A percentile compares a stretch with the other conserved stretches of the same genome.
These are phyloP conservation scores for Phanerochaete sordida DNA, from an alignment of 768 basidiomycete species.

Conservation along the genomic window DNA sequence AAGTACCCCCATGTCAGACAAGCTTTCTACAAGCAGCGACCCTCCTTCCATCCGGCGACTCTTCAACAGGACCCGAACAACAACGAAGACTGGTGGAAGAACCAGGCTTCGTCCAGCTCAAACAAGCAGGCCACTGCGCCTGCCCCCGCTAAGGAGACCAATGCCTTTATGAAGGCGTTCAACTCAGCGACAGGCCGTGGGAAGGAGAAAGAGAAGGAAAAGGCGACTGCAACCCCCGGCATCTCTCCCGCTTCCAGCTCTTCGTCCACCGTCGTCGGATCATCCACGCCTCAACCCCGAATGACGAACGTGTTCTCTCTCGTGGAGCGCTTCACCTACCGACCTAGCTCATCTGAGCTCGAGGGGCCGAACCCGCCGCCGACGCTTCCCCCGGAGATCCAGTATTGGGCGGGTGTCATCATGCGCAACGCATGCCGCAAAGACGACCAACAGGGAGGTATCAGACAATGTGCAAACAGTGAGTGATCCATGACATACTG, in stretches of 20 bases:
- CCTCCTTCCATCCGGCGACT: conserved; percentile 79
- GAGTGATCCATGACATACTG: conserved; percentile 28
- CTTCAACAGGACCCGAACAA: conserved; percentile 27
- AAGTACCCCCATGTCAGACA: conserved; percentile 98
- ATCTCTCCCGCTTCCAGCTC: conserved; percentile 12
- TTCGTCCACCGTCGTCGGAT: conserved; percentile 9
- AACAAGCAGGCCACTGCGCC: conserved; percentile 18
- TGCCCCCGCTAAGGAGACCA: conserved; percentile 29
- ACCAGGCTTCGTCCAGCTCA: conserved; percentile 3
- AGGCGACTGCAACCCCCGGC: conserved; percentile 4
- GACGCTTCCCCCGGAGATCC: conserved; percentile 82
- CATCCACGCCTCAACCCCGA: conserved; percentile 30
- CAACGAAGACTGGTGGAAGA: background rate
- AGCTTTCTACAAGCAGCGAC: conserved; percentile 87
- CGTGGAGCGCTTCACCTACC: conserved; percentile 95
- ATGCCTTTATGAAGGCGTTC: conserved; percentile 45
- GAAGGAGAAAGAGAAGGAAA: conserved; percentile 41
- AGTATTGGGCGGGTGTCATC: conserved; percentile 99
- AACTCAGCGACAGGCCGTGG: conserved; percentile 39
- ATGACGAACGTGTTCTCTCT: conserved; percentile 94
- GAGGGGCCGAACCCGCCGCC: conserved; percentile 66
- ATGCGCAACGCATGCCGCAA: conserved; percentile 99
- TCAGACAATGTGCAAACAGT: conserved; percentile 97
- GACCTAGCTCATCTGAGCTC: conserved; percentile 79
- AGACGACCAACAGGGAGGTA: conserved; percentile 89